Evolutionary conservation across 2,329 filamentous ascomycete genomes (phyloP).

Genomic region (Colletotrichum cordylinicola): DNA sequence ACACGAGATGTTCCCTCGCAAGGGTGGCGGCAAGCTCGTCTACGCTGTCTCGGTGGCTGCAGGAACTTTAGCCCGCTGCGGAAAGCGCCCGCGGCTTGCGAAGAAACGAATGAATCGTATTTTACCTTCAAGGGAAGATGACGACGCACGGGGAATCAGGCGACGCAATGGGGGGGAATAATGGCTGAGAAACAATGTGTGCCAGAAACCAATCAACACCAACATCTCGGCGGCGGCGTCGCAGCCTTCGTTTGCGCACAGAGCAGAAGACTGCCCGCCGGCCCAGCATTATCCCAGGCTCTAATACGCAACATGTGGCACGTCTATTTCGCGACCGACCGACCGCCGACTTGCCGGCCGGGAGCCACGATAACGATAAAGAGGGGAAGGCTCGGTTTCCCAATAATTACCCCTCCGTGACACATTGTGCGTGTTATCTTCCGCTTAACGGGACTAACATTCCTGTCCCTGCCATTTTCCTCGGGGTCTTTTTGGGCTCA

Average conservation of each 20-base stretch:
- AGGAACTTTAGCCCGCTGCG: background rate
- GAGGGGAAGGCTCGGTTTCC: background rate
- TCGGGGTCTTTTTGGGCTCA: background rate
- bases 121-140: background rate
- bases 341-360: slow-evolving; percentile 8
- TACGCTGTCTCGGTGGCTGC: background rate
- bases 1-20: background rate
- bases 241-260: background rate
- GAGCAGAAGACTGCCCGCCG: background rate
- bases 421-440: background rate
- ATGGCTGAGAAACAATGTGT: background rate
- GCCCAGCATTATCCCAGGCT: background rate
- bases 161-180: background rate
- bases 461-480: background rate
- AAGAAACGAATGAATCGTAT: background rate
- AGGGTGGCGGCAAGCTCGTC: background rate
- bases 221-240: background rate
- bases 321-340: background rate
- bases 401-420: background rate
- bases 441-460: background rate
- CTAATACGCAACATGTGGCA: background rate
- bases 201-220: background rate
- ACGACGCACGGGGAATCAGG: background rate
- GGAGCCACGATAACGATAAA: background rate
- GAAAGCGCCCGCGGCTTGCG: background rate